Percentiles rank a stretch among this genome's conserved stretches.
These are phyloP conservation scores for Candida qinlingensis DNA, from an alignment of 805 yeast species.

Conservation along the genomic window DNA sequence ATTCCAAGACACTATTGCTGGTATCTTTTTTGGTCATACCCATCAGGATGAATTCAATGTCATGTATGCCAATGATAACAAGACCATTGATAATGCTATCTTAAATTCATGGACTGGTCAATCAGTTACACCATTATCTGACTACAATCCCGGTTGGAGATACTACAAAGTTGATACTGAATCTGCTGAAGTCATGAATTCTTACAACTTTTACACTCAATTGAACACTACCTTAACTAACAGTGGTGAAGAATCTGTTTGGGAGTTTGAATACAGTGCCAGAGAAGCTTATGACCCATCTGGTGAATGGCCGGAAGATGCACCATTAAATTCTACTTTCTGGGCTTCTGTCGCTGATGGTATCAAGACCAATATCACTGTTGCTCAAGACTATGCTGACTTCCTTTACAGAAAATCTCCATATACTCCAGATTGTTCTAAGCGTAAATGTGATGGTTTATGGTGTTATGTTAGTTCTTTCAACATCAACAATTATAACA, in stretches of 20 bases:
- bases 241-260: conserved; percentile 51
- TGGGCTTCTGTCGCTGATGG: conserved; percentile 43
- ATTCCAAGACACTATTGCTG: conserved; percentile 66
- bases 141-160: conserved; percentile 67
- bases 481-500: conserved; percentile 15
- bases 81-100: conserved; percentile 40
- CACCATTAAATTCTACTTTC: conserved; percentile 64
- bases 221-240: conserved; percentile 52
- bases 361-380: conserved; percentile 35
- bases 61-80: conserved; percentile 43
- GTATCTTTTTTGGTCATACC: conserved; percentile 66
- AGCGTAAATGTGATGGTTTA: conserved; percentile 16
- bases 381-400: conserved; percentile 45
- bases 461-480: conserved; percentile 19
- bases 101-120: conserved; percentile 62
- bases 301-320: conserved; percentile 47
- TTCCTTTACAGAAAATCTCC: conserved; percentile 53
- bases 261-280: conserved; percentile 63
- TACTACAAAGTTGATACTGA: conserved; percentile 61
- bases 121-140: conserved; percentile 56
- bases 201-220: conserved; percentile 51
- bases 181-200: conserved; percentile 56
- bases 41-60: conserved; percentile 65
- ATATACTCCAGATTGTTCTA: conserved; percentile 42
- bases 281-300: conserved; percentile 50